phyloP scores from a whole-genome alignment of 2,329 filamentous ascomycete species.

The Byssochlamys sp. region DNA sequence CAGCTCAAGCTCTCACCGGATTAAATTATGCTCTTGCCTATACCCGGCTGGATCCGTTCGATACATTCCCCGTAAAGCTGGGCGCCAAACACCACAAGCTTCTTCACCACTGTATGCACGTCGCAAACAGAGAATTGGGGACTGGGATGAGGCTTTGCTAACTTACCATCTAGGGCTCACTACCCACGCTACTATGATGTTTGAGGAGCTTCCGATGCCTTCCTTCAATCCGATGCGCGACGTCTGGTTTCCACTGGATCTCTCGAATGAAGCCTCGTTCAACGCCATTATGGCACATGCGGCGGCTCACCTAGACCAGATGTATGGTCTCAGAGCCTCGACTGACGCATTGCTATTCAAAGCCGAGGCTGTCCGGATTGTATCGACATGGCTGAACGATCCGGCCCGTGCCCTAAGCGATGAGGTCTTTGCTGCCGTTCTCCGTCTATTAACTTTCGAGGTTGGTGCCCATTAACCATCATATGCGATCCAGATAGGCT shows the following conservation, averaged over 20 bases:
- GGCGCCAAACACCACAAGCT: slow-evolving; percentile 27
- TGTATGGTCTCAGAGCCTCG: slow-evolving; percentile 20
- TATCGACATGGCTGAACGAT: slow-evolving; percentile 25
- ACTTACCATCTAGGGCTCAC: slow-evolving; percentile 16
- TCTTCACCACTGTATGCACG: slow-evolving; percentile 26
- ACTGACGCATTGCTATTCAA: slow-evolving; percentile 22
- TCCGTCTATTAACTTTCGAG: slow-evolving; percentile 25
- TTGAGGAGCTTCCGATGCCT: slow-evolving; percentile 15
- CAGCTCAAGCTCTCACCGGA: slow-evolving; percentile 11
- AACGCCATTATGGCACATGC: slow-evolving; percentile 35
- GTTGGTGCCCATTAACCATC: slow-evolving; percentile 9
- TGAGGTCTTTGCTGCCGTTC: slow-evolving; percentile 24
- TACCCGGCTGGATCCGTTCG: slow-evolving; percentile 26
- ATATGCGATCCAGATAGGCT: not conserved
- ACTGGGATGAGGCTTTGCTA: not conserved
- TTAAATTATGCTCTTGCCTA: slow-evolving; percentile 20
- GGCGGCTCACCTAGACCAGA: slow-evolving; percentile 28
- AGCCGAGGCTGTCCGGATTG: slow-evolving; percentile 26
- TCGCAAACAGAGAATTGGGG: not conserved
- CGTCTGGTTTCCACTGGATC: slow-evolving; percentile 32
- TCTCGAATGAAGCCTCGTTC: slow-evolving; percentile 34
- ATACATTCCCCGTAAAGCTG: slow-evolving; percentile 25
- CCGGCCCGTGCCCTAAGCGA: slow-evolving; percentile 20
- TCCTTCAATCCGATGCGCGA: slow-evolving; percentile 33
- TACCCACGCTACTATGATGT: slow-evolving; percentile 25